Base-by-base conservation (phyloP, 805 yeast genomes). In the Ogataea polymorpha region DNA sequence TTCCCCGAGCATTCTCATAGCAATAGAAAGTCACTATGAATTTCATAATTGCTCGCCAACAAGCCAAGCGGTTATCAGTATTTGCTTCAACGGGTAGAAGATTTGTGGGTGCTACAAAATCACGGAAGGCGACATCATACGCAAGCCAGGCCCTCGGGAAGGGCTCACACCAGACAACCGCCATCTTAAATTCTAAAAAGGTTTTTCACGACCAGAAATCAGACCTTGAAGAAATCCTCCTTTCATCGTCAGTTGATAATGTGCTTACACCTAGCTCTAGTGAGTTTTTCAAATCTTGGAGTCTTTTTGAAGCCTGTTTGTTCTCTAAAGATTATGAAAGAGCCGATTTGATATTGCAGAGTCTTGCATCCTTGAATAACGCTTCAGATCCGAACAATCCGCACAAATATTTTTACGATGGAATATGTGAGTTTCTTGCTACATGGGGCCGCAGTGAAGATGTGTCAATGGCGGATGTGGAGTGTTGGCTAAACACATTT, bases 231-330 rank as follows among this genome's bases (percentile, higher is more conserved):
- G 39, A 33, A 21, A 35, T 44, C 12, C 39, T 43, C 9, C 34
- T 44, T 8, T 53, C 62, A n/a, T 45, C 60, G 4, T 35, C 54
- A 4, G 36, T 45, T n/a, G 65, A 61, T 42, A 50, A 52, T 10
- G 53, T 59, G 31, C 41, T 58, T 26, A 58, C 63, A 4, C 54
- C 61, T 11, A 49, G 54, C 13, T 55, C 56, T 8, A 44, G 54
- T 2, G 48, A 50, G 7, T 45, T 51, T 13, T 34, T 53, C 23
- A 61, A 59, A 41, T 47, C 58, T 6, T 88, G 90, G 80, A 76
- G 90, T 3, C 63, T 88, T 25, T 68, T 87, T 29, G 96, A 88
- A 52, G 91, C 93, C 0, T 82, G 90, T 49, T 56, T 88, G 23
- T 76, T 79, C 32, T 74, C 84, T 24, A 72, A 73, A 39, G 83